Percentiles rank a stretch among this genome's conserved stretches.
Conservation (phyloP, 768 basidiomycete species). For the Auricularia sp. region DNA sequence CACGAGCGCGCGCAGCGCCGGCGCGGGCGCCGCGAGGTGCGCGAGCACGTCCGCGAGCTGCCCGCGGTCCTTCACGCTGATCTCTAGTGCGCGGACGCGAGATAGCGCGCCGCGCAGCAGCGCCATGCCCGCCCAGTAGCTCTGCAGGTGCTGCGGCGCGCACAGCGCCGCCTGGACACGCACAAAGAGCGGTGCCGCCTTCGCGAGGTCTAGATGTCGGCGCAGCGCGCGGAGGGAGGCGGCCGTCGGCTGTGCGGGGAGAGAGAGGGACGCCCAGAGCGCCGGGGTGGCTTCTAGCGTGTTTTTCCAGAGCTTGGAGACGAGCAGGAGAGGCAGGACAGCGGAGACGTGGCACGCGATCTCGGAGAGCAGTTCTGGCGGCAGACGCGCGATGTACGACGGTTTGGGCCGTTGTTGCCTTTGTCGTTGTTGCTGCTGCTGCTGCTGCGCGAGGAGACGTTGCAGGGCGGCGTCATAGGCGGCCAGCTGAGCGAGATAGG, state of each 20-base stretch:
- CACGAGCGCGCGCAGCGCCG: background rate
- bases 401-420: background rate
- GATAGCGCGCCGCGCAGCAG: background rate
- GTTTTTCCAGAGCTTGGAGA: background rate
- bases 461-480: background rate
- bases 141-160: background rate
- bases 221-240: background rate
- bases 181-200: background rate
- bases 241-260: background rate
- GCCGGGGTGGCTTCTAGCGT: background rate
- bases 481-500: background rate
- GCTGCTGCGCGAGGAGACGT: background rate
- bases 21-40: background rate
- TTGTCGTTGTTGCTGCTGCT: background rate
- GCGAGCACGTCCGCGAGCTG: background rate
- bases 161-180: background rate
- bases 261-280: background rate
- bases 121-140: background rate
- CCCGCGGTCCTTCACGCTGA: background rate
- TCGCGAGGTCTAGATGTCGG: background rate
- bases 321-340: background rate
- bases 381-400: background rate
- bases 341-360: background rate
- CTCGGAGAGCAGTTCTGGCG: background rate
- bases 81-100: background rate